A percentile compares a stretch with the other conserved stretches of the same genome.
Conservation (phyloP, 176 grass and related monocot genomes). For the Aegilops sharonensis region DNA sequence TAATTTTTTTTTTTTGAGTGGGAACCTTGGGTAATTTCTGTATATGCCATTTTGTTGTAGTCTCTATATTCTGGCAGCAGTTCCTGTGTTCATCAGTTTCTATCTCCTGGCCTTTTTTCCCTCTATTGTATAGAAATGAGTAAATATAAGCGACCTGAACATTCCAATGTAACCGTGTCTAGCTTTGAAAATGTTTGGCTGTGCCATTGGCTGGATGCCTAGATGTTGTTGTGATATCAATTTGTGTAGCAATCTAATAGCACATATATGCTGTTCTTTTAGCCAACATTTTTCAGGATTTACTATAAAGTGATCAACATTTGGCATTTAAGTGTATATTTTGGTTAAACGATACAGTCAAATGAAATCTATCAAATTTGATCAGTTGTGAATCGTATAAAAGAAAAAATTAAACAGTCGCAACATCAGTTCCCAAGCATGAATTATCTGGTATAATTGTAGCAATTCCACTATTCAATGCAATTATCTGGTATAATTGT, state of each 20-base stretch:
- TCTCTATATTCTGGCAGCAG: background rate
- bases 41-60: background rate
- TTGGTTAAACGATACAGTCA: constrained; percentile 1
- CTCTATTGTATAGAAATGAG: background rate
- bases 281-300: background rate
- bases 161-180: background rate
- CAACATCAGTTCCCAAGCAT: background rate
- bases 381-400: background rate
- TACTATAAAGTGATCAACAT: background rate
- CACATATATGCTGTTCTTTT: background rate
- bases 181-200: background rate
- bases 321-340: background rate
- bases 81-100: background rate
- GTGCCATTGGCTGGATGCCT: background rate
- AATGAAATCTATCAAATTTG: background rate
- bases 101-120: background rate
- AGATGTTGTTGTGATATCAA: background rate
- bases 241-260: background rate
- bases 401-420: background rate
- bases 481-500: background rate
- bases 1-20: no score
- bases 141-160: background rate
- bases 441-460: background rate
- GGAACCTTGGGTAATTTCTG: background rate
- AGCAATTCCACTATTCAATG: background rate